Percentiles rank a stretch among this genome's conserved stretches.
Evolutionary conservation across 1,284 basidiomycete genomes (phyloP).

Genomic region (Singerocomus inundabilis): DNA sequence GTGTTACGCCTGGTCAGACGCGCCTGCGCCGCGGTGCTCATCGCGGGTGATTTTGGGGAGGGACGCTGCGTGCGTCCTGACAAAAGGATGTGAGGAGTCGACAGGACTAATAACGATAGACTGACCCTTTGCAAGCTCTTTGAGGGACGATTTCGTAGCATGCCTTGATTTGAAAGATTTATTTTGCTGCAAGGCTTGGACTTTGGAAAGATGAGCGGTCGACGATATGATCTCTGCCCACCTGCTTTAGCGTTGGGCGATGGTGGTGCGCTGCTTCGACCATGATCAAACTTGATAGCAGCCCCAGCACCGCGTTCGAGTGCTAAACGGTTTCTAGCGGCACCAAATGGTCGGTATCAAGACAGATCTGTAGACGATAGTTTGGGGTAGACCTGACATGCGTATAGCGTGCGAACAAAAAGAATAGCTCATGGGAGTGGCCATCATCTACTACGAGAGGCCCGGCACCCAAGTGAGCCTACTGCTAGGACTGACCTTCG

Average conservation of each 20-base stretch:
- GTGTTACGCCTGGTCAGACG: slow-evolving; percentile 74
- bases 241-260: slow-evolving; percentile 84
- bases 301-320: background rate
- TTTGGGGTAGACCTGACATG: background rate
- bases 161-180: slow-evolving; percentile 90
- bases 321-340: background rate
- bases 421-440: too few relatives aligned
- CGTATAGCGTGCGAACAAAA: slow-evolving; percentile 11
- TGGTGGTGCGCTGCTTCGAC: slow-evolving; percentile 53
- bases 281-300: slow-evolving; percentile 20
- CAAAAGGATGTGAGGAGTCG: background rate
- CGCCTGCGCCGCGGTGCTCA: slow-evolving; percentile 48
- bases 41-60: slow-evolving; percentile 48
- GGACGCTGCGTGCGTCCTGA: slow-evolving; percentile 55
- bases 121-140: slow-evolving; percentile 79
- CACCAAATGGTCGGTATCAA: background rate
- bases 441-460: too few relatives aligned
- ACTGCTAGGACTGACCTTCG: background rate
- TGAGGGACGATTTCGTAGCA: slow-evolving; percentile 78
- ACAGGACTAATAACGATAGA: background rate
- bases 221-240: slow-evolving; percentile 25
- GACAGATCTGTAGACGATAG: background rate
- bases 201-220: background rate
- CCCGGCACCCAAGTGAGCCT: background rate
- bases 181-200: slow-evolving; percentile 61